Base-by-base conservation (phyloP, 2,329 filamentous ascomycete species). In the Tolypocladium tundrense region DNA sequence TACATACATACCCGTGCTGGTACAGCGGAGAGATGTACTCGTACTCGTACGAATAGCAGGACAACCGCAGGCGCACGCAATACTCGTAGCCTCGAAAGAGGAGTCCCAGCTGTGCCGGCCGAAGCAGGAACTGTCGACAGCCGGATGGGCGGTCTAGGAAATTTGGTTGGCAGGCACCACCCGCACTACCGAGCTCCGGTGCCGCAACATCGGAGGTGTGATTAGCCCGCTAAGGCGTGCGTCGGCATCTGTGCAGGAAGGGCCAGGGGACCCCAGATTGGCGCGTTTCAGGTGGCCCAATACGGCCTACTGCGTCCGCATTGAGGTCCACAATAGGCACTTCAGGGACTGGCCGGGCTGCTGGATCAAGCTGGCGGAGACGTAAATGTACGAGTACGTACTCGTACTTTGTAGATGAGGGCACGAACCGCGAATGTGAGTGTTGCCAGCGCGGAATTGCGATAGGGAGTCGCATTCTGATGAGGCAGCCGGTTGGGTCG, bases 201-300 rank as follows among this genome's bases (percentile, higher is more conserved):
- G 41, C 53, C 33, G 33, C 21, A 21, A 33, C 6, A 48, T 52
- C 53, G 54, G 57, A 58, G 24, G 54, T 57, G 59, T 54, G 35
- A 40, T 53, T 58, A 57, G 54, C 41, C 33, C 27, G 50, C 54
- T 57, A 52, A 53, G 57, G 59, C 43, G 59, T 58, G 59, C 43
- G 35, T 55, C 59, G 56, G 57, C 45, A 54, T 33, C 52, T 57
- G 53, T 54, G 48, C 35, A 40, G 35, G 35, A 53, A 19, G 24
- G 53, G 57, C 53, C 55, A 52, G 60, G 62, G 48, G 56, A 53
- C 59, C 58, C 57, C 56, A 54, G 58, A 50, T 59, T 64, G 62
- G 63, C 59, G 62, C 57, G 63, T 64, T 64, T 64, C 63, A 64
- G 50, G 39, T 52, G 51, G 43, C 57, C 56, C 40, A 54, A 58